A percentile compares a stretch with the other conserved stretches of the same genome.
Evolutionary conservation across 495 filamentous ascomycete genomes (phyloP).

Genomic region (Penicillium manginii): DNA sequence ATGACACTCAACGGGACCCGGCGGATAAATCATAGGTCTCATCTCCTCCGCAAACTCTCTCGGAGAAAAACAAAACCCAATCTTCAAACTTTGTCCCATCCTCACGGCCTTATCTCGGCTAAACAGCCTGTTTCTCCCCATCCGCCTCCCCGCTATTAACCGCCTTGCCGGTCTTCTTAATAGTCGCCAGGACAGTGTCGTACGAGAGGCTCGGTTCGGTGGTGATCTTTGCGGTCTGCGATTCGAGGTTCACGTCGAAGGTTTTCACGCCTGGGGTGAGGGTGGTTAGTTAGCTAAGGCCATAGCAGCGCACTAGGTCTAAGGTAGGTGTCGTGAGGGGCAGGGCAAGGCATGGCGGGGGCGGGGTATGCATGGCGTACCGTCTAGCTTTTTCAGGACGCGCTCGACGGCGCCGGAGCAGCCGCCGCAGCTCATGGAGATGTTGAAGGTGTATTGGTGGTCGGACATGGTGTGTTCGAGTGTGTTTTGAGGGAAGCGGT

Average conservation of each 20-base stretch:
- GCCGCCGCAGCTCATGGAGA: slow-evolving; percentile 69
- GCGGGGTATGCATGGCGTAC: slow-evolving; percentile 49
- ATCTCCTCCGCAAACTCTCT: too few relatives aligned
- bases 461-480: slow-evolving; percentile 53
- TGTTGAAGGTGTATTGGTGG: slow-evolving; percentile 72
- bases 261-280: slow-evolving; percentile 73
- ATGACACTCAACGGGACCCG: too few relatives aligned
- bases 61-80: too few relatives aligned
- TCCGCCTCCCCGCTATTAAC: slow-evolving; percentile 75
- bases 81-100: too few relatives aligned
- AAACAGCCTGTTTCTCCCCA: slow-evolving; percentile 44
- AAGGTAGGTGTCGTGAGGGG: neutral
- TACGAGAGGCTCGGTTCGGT: slow-evolving; percentile 68
- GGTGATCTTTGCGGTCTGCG: slow-evolving; percentile 74
- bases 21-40: too few relatives aligned
- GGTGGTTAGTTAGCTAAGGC: too few relatives aligned
- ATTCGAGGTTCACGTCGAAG: slow-evolving; percentile 84
- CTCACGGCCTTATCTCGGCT: too few relatives aligned
- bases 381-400: slow-evolving; percentile 94
- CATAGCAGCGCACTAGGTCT: too few relatives aligned
- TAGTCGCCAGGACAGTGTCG: slow-evolving; percentile 80
- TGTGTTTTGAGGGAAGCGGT: slow-evolving; percentile 9
- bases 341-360: neutral
- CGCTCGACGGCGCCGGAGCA: slow-evolving; percentile 78
- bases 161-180: slow-evolving; percentile 94